These are phyloP conservation scores for Fusarium tanahbumbuense DNA, from an alignment of 2,329 filamentous ascomycete species.

Conservation along the genomic window DNA sequence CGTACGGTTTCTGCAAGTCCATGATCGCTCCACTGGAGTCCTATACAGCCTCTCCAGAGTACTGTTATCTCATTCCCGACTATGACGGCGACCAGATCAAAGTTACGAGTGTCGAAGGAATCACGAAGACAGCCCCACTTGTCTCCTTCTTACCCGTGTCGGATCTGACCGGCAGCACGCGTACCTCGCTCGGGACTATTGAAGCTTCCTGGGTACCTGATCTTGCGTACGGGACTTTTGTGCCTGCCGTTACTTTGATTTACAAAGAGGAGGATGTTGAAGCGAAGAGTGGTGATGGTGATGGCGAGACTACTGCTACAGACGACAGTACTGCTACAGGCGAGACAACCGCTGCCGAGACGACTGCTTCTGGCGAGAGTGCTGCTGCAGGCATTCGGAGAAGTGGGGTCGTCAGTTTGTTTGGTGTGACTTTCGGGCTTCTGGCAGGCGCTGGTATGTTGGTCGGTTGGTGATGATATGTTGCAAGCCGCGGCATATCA, in stretches of 20 bases:
- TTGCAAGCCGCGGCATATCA: no score
- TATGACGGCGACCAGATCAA: no score
- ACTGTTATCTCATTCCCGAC: no score
- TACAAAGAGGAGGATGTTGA: neutral
- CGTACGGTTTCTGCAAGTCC: neutral
- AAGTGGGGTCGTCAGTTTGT: neutral
- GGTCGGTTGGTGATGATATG: neutral
- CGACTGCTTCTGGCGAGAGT: neutral
- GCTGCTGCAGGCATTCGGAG: neutral
- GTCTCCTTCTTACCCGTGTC: no score
- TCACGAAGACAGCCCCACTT: no score
- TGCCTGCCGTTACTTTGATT: constrained; percentile 7
- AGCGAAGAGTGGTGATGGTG: neutral
- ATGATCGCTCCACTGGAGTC: neutral
- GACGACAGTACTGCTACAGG: neutral
- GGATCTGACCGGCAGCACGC: neutral
- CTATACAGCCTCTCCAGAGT: no score
- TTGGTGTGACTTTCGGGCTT: constrained; percentile 7
- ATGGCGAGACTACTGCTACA: neutral
- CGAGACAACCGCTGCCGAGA: neutral
- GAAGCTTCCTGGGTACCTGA: neutral
- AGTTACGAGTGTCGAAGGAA: no score
- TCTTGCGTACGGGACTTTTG: constrained; percentile 1
- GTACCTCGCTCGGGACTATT: no score
- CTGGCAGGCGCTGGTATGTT: constrained; percentile 13